Evolutionary conservation across 192 early-diverging fungal genomes (phyloP).

Genomic region (Coemansia sp.): DNA sequence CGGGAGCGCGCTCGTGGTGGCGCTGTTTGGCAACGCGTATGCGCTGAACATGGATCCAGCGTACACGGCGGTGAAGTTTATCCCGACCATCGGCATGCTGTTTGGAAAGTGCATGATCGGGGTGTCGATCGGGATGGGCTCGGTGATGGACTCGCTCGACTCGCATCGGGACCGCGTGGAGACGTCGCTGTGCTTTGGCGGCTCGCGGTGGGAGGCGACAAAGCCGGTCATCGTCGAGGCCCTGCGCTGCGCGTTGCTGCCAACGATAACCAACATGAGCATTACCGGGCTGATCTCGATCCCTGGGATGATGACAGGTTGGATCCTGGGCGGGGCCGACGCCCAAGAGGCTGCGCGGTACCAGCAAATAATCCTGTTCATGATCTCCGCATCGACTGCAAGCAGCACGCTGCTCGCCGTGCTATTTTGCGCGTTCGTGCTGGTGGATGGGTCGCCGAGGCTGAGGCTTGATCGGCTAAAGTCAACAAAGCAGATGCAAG

Average conservation of each 20-base stretch:
- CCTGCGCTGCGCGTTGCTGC: slow-evolving; percentile 71
- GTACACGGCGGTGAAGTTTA: slow-evolving; percentile 72
- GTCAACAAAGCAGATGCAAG: slow-evolving; percentile 58
- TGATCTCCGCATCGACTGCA: slow-evolving; percentile 73
- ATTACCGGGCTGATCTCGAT: slow-evolving; percentile 86
- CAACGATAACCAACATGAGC: slow-evolving; percentile 77
- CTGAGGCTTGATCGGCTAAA: slow-evolving; percentile 37
- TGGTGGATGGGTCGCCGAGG: slow-evolving; percentile 30
- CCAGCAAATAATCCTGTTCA: slow-evolving; percentile 84
- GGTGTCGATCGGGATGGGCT: slow-evolving; percentile 63
- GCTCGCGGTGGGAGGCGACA: slow-evolving; percentile 77
- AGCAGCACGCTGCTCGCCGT: slow-evolving; percentile 58
- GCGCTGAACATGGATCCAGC: slow-evolving; percentile 71
- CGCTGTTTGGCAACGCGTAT: slow-evolving; percentile 46
- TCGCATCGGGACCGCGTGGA: slow-evolving; percentile 55
- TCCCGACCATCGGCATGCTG: slow-evolving; percentile 88
- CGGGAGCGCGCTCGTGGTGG: slow-evolving; percentile 18
- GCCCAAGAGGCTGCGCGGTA: slow-evolving; percentile 78
- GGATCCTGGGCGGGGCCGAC: slow-evolving; percentile 77
- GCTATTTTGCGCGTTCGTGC: slow-evolving; percentile 37
- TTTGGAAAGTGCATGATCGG: slow-evolving; percentile 79
- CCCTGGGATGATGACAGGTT: slow-evolving; percentile 88
- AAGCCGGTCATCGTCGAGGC: slow-evolving; percentile 70
- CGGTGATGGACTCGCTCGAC: slow-evolving; percentile 63
- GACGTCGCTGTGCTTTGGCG: slow-evolving; percentile 68